Evolutionary conservation across 2,329 filamentous ascomycete species (phyloP).

Genomic region (Volutella citrinella): DNA sequence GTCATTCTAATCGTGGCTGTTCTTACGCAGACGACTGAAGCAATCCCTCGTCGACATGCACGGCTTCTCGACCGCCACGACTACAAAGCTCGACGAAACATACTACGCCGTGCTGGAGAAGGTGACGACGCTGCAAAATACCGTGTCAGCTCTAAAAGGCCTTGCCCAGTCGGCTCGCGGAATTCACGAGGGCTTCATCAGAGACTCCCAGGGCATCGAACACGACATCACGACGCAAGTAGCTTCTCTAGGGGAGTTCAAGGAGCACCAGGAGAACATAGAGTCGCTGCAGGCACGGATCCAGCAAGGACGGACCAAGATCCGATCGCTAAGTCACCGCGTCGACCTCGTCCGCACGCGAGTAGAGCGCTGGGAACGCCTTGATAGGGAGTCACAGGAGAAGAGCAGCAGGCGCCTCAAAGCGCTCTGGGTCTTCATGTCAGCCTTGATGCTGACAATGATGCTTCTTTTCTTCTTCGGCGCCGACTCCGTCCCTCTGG

Average conservation of each 20-base stretch:
- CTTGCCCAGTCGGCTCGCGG: constrained; percentile 61
- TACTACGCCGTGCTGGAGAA: constrained; percentile 74
- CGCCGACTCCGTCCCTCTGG: constrained; percentile 23
- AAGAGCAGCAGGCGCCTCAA: constrained; percentile 61
- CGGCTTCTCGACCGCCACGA: constrained; percentile 59
- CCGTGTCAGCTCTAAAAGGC: constrained; percentile 62
- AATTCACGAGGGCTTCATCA: constrained; percentile 56
- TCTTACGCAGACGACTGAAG: constrained; percentile 45
- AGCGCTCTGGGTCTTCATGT: constrained; percentile 60
- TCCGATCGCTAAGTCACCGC: constrained; percentile 57
- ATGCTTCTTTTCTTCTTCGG: constrained; percentile 41
- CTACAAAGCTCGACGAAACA: constrained; percentile 66
- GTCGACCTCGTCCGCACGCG: constrained; percentile 62
- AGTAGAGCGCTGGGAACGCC: constrained; percentile 65
- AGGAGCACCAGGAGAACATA: constrained; percentile 63
- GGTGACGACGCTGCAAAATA: constrained; percentile 60
- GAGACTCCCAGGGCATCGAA: constrained; percentile 57
- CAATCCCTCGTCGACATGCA: constrained; percentile 53
- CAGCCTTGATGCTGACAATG: constrained; percentile 44
- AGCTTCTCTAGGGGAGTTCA: constrained; percentile 58
- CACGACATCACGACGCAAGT: constrained; percentile 61
- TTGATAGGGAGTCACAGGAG: constrained; percentile 67
- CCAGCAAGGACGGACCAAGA: constrained; percentile 54
- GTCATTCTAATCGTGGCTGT: too few relatives aligned
- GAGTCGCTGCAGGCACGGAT: constrained; percentile 60